Percentiles rank a stretch among this genome's conserved stretches.
phyloP scores from a whole-genome alignment of 495 filamentous ascomycete genomes.

The Xylaria castorea region DNA sequence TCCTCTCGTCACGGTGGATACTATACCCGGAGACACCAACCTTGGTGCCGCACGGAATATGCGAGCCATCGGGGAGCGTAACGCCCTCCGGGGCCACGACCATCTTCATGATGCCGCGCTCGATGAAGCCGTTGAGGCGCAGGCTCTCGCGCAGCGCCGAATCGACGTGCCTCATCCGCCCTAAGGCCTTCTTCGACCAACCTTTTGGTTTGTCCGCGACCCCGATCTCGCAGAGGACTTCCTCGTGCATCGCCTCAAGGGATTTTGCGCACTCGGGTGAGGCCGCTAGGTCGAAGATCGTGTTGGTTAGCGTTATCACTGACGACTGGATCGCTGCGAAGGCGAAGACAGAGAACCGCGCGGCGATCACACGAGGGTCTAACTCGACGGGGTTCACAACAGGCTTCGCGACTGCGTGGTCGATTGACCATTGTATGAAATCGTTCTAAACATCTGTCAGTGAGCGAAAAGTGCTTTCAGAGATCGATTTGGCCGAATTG shows the following conservation, averaged over 20 bases:
- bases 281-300: slow-evolving; percentile 44
- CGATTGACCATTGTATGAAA: slow-evolving; percentile 47
- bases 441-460: slow-evolving; percentile 37
- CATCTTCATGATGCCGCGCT: slow-evolving; percentile 48
- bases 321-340: slow-evolving; percentile 58
- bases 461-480: background rate
- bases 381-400: slow-evolving; percentile 34
- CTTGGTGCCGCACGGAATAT: slow-evolving; percentile 45
- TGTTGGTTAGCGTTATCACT: slow-evolving; percentile 52
- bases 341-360: slow-evolving; percentile 48
- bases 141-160: slow-evolving; percentile 51
- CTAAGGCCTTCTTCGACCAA: slow-evolving; percentile 42
- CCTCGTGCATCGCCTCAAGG: slow-evolving; percentile 36
- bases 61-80: slow-evolving; percentile 43
- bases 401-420: slow-evolving; percentile 38
- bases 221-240: slow-evolving; percentile 30
- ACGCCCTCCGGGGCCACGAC: slow-evolving; percentile 49
- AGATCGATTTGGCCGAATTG: background rate
- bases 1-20: slow-evolving; percentile 47
- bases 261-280: slow-evolving; percentile 35
- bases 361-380: slow-evolving; percentile 37
- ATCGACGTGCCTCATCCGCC: slow-evolving; percentile 46
- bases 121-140: slow-evolving; percentile 48
- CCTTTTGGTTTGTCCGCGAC: background rate
- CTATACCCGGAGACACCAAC: slow-evolving; percentile 47